Base-by-base conservation (phyloP, 495 filamentous ascomycete species). In the Penicillium manginii region DNA sequence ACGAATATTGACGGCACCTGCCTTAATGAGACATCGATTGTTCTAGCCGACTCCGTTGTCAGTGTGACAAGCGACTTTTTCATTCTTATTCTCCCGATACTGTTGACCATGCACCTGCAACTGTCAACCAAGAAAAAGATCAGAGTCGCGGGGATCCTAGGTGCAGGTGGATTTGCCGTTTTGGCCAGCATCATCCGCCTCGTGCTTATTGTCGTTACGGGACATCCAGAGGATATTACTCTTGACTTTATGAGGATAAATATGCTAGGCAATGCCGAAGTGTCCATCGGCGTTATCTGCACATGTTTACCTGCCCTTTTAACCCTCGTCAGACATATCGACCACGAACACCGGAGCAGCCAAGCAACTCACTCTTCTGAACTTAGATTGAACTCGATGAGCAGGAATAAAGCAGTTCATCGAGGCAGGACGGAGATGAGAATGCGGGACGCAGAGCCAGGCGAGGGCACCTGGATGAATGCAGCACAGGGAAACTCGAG, bases 61-160 rank as follows among this genome's bases (percentile, higher is more conserved):
- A 78, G 74, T 54, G 64, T 75, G 1, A 62, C 72, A 21, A 72
- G 67, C 58, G 76, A 78, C 59, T 21, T 75, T 29, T 62, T 68
- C 46, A 63, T 79, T 43, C 63, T 78, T 4, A 50, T 72, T 11
- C 54, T 75, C 2, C 76, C 73, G 4, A 45, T 72, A 4, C 73
- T 70, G 11, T 57, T 78, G 52, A 68, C 72, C 1, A 61, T 68
- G 57, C 47, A 55, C 9, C 48, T 79, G 40, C 68, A 77, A 51
- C 68, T 78, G 60, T 57, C 65, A 1, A 46, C 54, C 22, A 66
- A 61, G 50, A 74, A 69, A 57, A 75, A 73, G 33, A 47, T 76
- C 46, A 57, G 71, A 17, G 66, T 78, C 26, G 65, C 68, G 33
- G 66, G 49, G 14, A 59, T 78, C 4, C 54, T 77, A 15, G 67